Evolutionary conservation across 164 flowering plant genomes (phyloP).

Genomic region (Vitis amurensis): DNA sequence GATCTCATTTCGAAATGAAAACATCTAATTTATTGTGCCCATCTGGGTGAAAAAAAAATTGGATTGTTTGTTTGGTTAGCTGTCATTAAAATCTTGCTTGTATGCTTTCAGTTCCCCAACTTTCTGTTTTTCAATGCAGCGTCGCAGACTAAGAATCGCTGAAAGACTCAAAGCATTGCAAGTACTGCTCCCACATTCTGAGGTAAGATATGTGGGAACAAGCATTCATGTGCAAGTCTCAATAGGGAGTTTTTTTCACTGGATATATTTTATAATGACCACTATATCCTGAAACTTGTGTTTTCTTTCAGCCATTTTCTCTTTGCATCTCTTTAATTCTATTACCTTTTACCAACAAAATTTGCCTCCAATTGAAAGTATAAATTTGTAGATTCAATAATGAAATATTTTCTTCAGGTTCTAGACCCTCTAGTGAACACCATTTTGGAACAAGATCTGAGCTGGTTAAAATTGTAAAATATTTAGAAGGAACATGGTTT

Average conservation of each 20-base stretch:
- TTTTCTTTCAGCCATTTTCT: no score
- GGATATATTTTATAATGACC: no score
- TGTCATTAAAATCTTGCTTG: background rate
- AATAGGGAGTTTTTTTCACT: background rate
- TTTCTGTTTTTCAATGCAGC: conserved; percentile 25
- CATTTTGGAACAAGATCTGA: no score
- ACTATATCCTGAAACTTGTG: no score
- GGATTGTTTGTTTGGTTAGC: background rate
- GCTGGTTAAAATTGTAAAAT: no score
- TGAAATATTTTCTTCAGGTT: no score
- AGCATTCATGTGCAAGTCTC: background rate
- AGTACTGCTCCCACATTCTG: conserved; percentile 43
- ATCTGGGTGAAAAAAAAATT: background rate
- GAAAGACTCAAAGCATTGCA: conserved; percentile 41
- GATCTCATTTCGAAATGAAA: background rate
- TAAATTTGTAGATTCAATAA: no score
- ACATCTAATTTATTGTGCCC: background rate
- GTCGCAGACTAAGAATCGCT: conserved; percentile 41
- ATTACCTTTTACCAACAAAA: no score
- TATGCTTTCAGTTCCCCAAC: background rate
- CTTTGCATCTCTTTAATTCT: no score
- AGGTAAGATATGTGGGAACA: conserved; percentile 17
- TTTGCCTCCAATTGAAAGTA: no score
- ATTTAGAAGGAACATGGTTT: no score
- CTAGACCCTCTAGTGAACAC: no score